A percentile compares a stretch with the other conserved stretches of the same genome.
Conservation (phyloP, 2,329 filamentous ascomycete species). For the Orbilia blumenaviensis region DNA sequence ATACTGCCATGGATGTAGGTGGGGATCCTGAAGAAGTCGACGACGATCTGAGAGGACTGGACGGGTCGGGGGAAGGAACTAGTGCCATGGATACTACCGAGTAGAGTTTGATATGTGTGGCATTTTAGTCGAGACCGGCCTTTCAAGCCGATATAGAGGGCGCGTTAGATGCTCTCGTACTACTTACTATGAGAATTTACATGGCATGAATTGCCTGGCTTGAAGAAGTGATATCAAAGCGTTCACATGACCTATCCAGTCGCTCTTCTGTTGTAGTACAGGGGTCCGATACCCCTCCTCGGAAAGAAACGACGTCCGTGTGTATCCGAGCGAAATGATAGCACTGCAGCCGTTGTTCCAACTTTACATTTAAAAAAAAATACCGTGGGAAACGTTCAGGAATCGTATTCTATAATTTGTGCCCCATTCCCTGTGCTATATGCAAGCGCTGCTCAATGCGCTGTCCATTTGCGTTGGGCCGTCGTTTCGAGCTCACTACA, state of each 20-base stretch:
- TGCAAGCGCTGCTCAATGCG: conserved; percentile 8
- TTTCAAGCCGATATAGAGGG: neutral
- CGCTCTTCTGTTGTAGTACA: neutral
- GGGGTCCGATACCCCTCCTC: neutral
- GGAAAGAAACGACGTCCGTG: too few species aligned
- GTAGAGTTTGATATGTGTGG: conserved; percentile 50
- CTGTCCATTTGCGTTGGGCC: conserved; percentile 26
- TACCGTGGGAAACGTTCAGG: too few species aligned
- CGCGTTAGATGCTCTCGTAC: neutral
- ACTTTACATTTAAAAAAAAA: too few species aligned
- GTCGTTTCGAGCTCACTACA: neutral
- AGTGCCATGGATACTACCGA: conserved; percentile 58
- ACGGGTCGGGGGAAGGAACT: conserved; percentile 59
- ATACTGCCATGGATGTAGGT: conserved; percentile 56
- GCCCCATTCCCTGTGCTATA: neutral
- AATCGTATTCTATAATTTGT: neutral
- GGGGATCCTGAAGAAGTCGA: conserved; percentile 62
- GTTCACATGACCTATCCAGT: neutral
- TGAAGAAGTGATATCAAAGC: neutral
- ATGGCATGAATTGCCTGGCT: conserved; percentile 1
- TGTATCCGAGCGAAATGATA: too few species aligned
- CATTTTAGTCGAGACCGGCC: neutral
- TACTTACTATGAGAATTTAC: conserved; percentile 1
- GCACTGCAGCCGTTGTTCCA: too few species aligned
- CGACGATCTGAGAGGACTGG: conserved; percentile 64